These are phyloP conservation scores for Malus domestica DNA, from an alignment of 306 rosid species.

Conservation along the genomic window ASM211411v1 NC_041801.1:15908501-15909000, in stretches of 20 bases:
- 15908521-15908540: constrained; percentile 80
- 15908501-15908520: constrained; percentile 88
- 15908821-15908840: constrained; percentile 4
- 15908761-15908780: constrained; percentile 47
- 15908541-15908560: constrained; percentile 94
- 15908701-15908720: constrained; percentile 77
- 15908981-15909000: constrained; percentile 7
- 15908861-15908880: constrained; percentile 96
- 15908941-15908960: constrained; percentile 6
- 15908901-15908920: constrained; percentile 96
- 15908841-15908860: constrained; percentile 47
- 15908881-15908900: constrained; percentile 93
- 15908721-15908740: constrained; percentile 85
- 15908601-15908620: constrained; percentile 49
- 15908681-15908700: constrained; percentile 82
- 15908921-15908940: constrained; percentile 91
- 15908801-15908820: background rate
- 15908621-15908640: background rate
- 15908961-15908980: constrained; percentile 6
- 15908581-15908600: constrained; percentile 87
- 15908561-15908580: constrained; percentile 85
- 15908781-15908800: background rate
- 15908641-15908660: background rate
- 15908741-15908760: constrained; percentile 88
- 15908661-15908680: background rate